Evolutionary conservation across 805 yeast genomes (phyloP), one percentile per base, ranked within the genome.

Genomic region (Yamadazyma sp.): DNA sequence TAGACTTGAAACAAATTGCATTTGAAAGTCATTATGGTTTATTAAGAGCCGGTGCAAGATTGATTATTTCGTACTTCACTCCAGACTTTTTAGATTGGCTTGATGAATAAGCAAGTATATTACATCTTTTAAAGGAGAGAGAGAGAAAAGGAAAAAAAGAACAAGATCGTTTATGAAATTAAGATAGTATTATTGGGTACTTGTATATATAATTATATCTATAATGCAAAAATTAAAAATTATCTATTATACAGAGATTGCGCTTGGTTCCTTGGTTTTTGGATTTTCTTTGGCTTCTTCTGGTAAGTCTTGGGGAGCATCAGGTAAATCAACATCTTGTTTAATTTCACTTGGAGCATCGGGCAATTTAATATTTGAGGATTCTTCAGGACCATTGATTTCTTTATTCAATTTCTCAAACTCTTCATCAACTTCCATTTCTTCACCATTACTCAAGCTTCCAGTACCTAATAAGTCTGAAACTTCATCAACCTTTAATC

Each of bases 61-160:
- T 93, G 49, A 78, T 93, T 40, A 88, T 93, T 49, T 78, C 95
- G 31, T 93, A 93, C 63, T 86, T 93, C 55, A 84, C 98, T 3
- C 98, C 98, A 7, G 95, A 91, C 51, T 88, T 93, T 52, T 73
- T 93, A 55, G 96, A 86, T 26, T 93, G 98, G 98, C 70, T 91
- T 19, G 48, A 49, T 29, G 38, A 30, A 27, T 47, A 37, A 25
- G 4, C 14, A 4, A 3, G 19, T 19, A 19, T n/a, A n/a, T n/a
- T n/a, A n/a, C n/a, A n/a, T n/a, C n/a, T n/a, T n/a, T n/a, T n/a
- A n/a, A n/a, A n/a, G n/a, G n/a, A n/a, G n/a, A n/a, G n/a, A n/a
- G n/a, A 21, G 11, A 21, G 7, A 21, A 21, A 21, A 11, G 11
- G 11, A 7, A 21, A 21, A 21, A 7, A 21, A 21, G 11, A 21